phyloP scores from a whole-genome alignment of 129 eudicot genomes.

The Chrysanthemum makinoi region DNA sequence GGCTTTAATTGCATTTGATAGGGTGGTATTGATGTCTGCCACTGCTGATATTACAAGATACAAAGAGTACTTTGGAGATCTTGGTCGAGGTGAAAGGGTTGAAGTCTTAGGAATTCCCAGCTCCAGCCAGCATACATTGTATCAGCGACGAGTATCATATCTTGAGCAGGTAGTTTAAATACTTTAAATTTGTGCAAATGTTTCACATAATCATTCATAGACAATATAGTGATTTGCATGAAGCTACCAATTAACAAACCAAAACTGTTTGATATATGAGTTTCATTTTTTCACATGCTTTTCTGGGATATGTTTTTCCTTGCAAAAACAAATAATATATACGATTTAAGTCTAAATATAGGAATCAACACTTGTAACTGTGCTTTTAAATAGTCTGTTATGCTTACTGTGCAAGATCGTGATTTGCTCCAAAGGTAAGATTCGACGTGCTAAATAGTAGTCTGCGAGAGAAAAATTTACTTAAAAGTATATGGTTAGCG shows the following conservation, averaged over 20 bases:
- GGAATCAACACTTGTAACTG: no score
- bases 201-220: not conserved
- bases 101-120: slow-evolving; percentile 89
- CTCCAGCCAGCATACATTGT: slow-evolving; percentile 56
- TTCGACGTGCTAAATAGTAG: no score
- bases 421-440: not conserved
- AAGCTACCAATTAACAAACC: no score
- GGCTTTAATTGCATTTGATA: slow-evolving; percentile 32
- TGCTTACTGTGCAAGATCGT: slow-evolving; percentile 11
- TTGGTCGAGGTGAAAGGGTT: slow-evolving; percentile 90
- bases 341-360: no score
- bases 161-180: slow-evolving; percentile 75
- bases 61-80: slow-evolving; percentile 83
- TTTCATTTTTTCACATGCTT: no score
- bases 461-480: no score
- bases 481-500: no score
- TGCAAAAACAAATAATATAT: no score
- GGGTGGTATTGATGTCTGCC: slow-evolving; percentile 99
- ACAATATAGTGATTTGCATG: slow-evolving; percentile 9
- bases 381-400: slow-evolving; percentile 1
- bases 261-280: no score
- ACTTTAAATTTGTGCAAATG: not conserved
- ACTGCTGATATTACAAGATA: slow-evolving; percentile 93
- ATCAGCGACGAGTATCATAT: slow-evolving; percentile 62
- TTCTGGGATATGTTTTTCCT: no score